Conservation (phyloP, 164 flowering plant genomes). For the Stephania yunnanensis region DNA sequence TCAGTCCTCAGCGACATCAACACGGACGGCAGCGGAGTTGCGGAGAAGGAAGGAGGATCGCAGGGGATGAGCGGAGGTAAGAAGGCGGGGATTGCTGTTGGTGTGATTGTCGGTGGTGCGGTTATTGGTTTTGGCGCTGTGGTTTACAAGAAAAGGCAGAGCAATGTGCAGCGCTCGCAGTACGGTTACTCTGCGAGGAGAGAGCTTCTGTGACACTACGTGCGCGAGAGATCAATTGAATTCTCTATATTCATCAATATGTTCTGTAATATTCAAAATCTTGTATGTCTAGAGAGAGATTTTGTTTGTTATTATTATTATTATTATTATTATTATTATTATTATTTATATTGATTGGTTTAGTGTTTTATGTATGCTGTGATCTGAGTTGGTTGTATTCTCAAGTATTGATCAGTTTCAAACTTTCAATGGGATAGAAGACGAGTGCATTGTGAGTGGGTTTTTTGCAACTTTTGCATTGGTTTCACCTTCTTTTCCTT, state of each 20-base stretch:
- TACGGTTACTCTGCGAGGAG: constrained; percentile 28
- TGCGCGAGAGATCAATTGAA: background rate
- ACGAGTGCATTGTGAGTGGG: too few species aligned
- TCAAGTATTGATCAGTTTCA: too few species aligned
- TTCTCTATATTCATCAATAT: background rate
- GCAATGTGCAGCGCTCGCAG: constrained; percentile 26
- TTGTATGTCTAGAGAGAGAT: too few species aligned
- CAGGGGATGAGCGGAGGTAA: constrained; percentile 28
- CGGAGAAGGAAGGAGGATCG: background rate
- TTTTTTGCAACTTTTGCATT: too few species aligned
- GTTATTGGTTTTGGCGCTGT: constrained; percentile 19
- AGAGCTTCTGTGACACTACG: background rate
- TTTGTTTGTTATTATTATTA: too few species aligned
- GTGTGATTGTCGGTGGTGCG: constrained; percentile 27
- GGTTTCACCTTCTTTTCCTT: too few species aligned
- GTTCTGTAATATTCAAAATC: background rate
- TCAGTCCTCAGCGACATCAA: background rate
- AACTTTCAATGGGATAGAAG: too few species aligned
- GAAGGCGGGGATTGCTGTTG: constrained; percentile 33
- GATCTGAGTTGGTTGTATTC: too few species aligned
- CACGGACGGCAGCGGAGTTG: background rate
- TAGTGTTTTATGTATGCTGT: too few species aligned
- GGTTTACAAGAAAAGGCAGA: constrained; percentile 34
- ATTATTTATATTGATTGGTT: too few species aligned
- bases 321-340: too few species aligned